Base-by-base conservation (phyloP, 805 yeast genomes). In the Candida ulmi region DNA sequence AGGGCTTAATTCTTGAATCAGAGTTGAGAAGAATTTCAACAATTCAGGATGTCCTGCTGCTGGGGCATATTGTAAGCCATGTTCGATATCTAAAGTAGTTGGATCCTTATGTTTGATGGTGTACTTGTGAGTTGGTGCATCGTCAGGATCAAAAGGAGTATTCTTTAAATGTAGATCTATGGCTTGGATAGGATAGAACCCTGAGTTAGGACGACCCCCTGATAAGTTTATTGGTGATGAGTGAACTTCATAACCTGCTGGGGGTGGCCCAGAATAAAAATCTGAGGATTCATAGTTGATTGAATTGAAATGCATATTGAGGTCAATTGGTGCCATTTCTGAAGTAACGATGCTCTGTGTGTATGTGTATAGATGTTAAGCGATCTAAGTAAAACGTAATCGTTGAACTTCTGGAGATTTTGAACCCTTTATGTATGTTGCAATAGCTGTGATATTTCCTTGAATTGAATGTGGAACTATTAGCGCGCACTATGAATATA, bases 41-140 rank as follows among this genome's bases (percentile, higher is more conserved):
- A 90, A 54, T 50, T 80, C 85, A 5, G 78, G 74, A 47, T 80
- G 84, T 33, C 98, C 98, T 42, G 71, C 74, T 40, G 93, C 77
- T 61, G 59, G 64, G 23, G 96, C 96, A 62, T 90, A 90, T 67
- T 90, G 97, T 61, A 90, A 71, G 12, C 95, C 77, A 51, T 82
- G 73, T 17, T 82, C 72, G 49, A 90, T 72, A 37, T 67, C 76
- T n/a, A 63, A 36, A 33, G 50, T 27, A 7, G 13, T 17, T 36
- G 86, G 17, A 23, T 47, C 40, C 4, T 7, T 17, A 13, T 34
- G 18, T 16, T 29, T 23, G 27, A 36, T 25, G 2, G 35, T 8
- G n/a, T 18, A 13, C n/a, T 30, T 37, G 12, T 32, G 16, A 8
- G 30, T 23, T 5, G 24, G 26, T 17, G 35, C 17, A 12, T 31